Conservation (phyloP, 495 filamentous ascomycete species). For the Polyplosphaeria fusca region DNA sequence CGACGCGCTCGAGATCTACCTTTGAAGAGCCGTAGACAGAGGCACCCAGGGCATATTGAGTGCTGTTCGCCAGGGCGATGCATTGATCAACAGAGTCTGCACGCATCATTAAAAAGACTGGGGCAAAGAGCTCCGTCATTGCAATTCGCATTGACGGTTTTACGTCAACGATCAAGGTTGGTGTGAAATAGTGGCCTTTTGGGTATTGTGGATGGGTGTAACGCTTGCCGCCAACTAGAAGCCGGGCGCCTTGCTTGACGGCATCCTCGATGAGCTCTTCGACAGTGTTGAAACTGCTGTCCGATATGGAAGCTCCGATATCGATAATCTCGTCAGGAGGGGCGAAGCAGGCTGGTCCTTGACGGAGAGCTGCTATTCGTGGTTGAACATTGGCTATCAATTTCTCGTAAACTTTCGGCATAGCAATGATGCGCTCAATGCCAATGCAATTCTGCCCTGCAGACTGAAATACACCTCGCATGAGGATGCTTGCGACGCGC, state of each 20-base stretch:
- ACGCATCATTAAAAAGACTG: conserved; percentile 79
- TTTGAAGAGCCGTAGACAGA: conserved; percentile 66
- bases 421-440: conserved; percentile 85
- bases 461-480: conserved; percentile 91
- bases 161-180: conserved; percentile 86
- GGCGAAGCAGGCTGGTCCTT: conserved; percentile 62
- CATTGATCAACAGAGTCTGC: conserved; percentile 51
- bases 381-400: conserved; percentile 68
- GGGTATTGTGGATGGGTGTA: conserved; percentile 65
- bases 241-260: conserved; percentile 68
- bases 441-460: conserved; percentile 99
- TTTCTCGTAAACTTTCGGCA: conserved; percentile 66
- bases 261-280: conserved; percentile 68
- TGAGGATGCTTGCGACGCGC: conserved; percentile 71
- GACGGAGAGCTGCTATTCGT: conserved; percentile 66
- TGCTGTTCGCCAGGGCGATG: conserved; percentile 39
- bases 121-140: conserved; percentile 86
- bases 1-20: conserved; percentile 55
- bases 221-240: conserved; percentile 77
- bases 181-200: conserved; percentile 83
- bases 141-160: conserved; percentile 64
- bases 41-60: conserved; percentile 40
- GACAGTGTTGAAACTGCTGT: conserved; percentile 59
- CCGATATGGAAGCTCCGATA: conserved; percentile 86
- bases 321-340: conserved; percentile 56